Conservation (phyloP, 202 grass and related monocot species). For the Panicum virgatum region DNA sequence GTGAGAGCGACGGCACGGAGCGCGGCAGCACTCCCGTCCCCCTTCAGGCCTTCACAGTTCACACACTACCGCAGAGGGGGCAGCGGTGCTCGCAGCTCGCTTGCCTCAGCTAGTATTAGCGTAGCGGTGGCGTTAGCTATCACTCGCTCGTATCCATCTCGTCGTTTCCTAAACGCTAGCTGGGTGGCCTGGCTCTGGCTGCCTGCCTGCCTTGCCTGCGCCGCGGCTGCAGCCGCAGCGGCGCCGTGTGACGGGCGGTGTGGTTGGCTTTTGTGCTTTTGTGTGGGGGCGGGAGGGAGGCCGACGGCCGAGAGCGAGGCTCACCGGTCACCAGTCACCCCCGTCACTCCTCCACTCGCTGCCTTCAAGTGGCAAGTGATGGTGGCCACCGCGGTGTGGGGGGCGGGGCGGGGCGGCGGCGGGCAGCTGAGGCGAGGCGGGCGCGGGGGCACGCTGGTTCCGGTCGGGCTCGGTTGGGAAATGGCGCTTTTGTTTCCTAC, state of each 20-base stretch:
- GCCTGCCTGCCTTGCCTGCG: not conserved
- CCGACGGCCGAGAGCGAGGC: not conserved
- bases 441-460: not conserved
- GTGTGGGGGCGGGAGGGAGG: not conserved
- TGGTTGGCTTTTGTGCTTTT: conserved; percentile 27
- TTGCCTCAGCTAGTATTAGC: not conserved
- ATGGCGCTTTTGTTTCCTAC: conserved; percentile 30
- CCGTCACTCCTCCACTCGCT: not conserved
- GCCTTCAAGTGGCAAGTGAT: conserved; percentile 10
- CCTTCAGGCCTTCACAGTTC: not conserved
- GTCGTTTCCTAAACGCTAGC: not conserved
- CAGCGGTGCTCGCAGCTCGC: not conserved
- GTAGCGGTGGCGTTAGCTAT: not conserved
- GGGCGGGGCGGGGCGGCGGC: too few relatives aligned
- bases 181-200: not conserved
- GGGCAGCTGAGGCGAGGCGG: not conserved
- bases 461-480: conserved; percentile 7
- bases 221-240: not conserved
- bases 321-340: too few relatives aligned
- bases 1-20: conserved; percentile 25
- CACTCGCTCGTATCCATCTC: not conserved
- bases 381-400: not conserved
- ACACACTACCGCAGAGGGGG: not conserved
- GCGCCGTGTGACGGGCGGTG: not conserved
- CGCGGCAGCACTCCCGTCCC: not conserved